These are phyloP conservation scores for Polychytrium aggregatum DNA, from an alignment of 192 early-diverging fungal species.

Conservation along the genomic window DNA sequence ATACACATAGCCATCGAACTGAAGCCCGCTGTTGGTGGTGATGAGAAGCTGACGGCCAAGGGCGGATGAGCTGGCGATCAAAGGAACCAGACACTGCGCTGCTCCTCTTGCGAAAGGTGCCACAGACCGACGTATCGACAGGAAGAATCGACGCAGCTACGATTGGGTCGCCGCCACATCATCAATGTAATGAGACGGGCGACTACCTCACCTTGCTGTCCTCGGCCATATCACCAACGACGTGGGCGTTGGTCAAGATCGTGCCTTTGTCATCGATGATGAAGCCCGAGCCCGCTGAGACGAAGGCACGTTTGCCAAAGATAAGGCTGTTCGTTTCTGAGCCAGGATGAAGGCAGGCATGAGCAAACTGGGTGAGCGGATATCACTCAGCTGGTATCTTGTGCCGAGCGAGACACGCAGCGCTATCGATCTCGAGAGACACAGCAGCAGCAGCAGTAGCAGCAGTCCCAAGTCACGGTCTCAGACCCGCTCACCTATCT, in stretches of 20 bases:
- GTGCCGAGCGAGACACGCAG: background rate
- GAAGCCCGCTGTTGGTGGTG: conserved; percentile 21
- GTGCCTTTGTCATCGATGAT: conserved; percentile 26
- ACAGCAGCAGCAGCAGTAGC: too few species aligned
- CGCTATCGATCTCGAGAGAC: too few species aligned
- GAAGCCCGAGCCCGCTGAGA: conserved; percentile 37
- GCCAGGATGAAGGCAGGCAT: too few species aligned
- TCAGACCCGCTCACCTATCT: conserved; percentile 20
- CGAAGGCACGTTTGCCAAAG: conserved; percentile 10
- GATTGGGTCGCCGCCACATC: background rate
- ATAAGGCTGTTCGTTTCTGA: conserved; percentile 13
- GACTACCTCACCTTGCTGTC: too few species aligned
- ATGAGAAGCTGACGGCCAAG: conserved; percentile 25
- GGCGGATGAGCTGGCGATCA: too few species aligned
- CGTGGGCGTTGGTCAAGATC: conserved; percentile 35
- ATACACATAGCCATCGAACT: conserved; percentile 23
- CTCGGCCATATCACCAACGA: conserved; percentile 4
- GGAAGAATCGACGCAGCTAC: too few species aligned
- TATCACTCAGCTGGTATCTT: background rate
- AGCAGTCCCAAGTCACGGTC: background rate
- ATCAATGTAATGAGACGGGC: too few species aligned
- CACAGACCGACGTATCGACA: too few species aligned
- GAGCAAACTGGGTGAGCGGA: background rate
- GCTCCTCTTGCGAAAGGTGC: too few species aligned
- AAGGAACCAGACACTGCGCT: too few species aligned